Evolutionary conservation across 2,329 filamentous ascomycete species (phyloP).

Genomic region (Ceratocystis variospora): DNA sequence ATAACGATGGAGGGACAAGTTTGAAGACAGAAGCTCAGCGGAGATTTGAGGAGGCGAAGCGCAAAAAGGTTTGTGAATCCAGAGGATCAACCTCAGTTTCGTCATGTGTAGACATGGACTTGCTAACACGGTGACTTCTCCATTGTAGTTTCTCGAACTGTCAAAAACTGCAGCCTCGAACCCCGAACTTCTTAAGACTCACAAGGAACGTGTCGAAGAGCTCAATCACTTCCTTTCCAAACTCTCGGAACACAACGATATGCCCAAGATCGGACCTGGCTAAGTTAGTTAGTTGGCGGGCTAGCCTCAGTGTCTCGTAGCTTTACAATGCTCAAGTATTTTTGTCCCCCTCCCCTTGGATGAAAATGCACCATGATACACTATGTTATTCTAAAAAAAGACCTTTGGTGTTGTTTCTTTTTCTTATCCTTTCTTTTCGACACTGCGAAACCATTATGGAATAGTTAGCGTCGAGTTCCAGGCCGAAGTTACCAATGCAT

Average conservation of each 20-base stretch:
- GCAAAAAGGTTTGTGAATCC: conserved; percentile 53
- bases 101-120: neutral
- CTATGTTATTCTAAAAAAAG: neutral
- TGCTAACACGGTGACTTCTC: conserved; percentile 3
- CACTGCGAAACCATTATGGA: neutral
- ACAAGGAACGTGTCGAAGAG: conserved; percentile 93
- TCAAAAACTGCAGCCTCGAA: conserved; percentile 44
- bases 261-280: conserved; percentile 57
- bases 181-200: conserved; percentile 80
- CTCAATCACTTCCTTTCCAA: conserved; percentile 85
- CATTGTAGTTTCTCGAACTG: conserved; percentile 58
- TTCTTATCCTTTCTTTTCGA: neutral
- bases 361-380: neutral
- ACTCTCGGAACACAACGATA: conserved; percentile 94
- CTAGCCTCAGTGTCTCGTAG: conserved; percentile 25
- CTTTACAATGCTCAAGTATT: neutral
- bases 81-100: neutral
- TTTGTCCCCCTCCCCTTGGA: neutral
- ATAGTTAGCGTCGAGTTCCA: neutral
- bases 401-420: neutral
- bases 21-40: conserved; percentile 75
- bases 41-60: conserved; percentile 64
- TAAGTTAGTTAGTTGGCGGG: no score
- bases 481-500: neutral
- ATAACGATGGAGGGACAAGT: conserved; percentile 23